Evolutionary conservation across 352 stramenopile species (phyloP).

Genomic region (Phytophthora pluvialis): DNA sequence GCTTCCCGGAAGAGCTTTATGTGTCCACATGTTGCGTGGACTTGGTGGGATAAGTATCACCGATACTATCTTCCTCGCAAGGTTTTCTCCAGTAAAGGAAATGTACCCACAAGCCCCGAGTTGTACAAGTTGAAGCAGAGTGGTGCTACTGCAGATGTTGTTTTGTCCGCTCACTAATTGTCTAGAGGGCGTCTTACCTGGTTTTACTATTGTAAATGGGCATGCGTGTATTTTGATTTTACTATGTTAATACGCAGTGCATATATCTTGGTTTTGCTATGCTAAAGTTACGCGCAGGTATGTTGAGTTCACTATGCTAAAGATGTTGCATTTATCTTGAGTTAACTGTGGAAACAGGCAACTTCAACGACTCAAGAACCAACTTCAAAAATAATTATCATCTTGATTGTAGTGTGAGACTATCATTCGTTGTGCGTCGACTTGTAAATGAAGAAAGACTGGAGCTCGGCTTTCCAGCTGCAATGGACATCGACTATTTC

Average conservation of each 20-base stretch:
- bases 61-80: not conserved
- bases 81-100: not conserved
- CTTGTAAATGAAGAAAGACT: not conserved
- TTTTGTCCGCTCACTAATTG: no score
- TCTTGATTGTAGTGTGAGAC: not conserved
- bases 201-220: no score
- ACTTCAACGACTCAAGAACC: no score
- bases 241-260: not conserved
- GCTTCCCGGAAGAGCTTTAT: not conserved
- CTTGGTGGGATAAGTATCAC: slow-evolving; percentile 10
- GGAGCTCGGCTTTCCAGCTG: not conserved
- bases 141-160: no score
- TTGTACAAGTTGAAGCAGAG: no score
- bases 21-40: not conserved
- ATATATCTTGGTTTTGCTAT: not conserved
- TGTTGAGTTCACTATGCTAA: no score
- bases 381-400: not conserved
- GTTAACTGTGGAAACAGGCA: not conserved
- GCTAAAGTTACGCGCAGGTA: not conserved
- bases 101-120: not conserved
- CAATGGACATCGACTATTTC: not conserved
- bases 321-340: not conserved
- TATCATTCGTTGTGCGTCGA: not conserved
- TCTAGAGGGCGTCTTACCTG: no score
- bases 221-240: no score